These are phyloP conservation scores for Monosporascus sp. DNA, from an alignment of 2,329 filamentous ascomycete species.

Conservation along the genomic window DNA sequence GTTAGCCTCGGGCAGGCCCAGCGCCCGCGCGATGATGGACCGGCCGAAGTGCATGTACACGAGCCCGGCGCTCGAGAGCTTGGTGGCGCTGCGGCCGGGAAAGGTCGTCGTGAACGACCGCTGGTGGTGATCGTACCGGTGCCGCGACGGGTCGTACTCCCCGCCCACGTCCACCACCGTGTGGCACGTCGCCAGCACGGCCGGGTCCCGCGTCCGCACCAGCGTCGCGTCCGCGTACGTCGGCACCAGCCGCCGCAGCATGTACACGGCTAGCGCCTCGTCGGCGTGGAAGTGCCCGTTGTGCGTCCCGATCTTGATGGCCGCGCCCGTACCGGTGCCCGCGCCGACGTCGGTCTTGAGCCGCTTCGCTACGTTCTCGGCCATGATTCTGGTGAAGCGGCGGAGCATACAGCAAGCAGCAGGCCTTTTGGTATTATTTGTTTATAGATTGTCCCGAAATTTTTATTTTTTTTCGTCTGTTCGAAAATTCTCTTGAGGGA, in stretches of 20 bases:
- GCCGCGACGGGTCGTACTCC: constrained; percentile 70
- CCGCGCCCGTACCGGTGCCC: constrained; percentile 1
- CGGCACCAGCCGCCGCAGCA: constrained; percentile 77
- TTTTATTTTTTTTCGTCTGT: background rate
- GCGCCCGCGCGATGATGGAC: constrained; percentile 63
- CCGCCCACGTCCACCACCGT: constrained; percentile 98
- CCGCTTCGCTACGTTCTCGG: constrained; percentile 71
- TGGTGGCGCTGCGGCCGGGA: constrained; percentile 68
- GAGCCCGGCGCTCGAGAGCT: constrained; percentile 87
- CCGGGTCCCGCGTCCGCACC: constrained; percentile 81
- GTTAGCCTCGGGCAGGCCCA: constrained; percentile 42
- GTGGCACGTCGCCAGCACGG: constrained; percentile 73
- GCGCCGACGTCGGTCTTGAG: constrained; percentile 63
- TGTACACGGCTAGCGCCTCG: constrained; percentile 93
- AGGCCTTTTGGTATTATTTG: background rate
- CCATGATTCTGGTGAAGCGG: constrained; percentile 44
- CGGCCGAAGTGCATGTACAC: constrained; percentile 95
- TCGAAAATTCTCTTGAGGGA: background rate
- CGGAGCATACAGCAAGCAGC: constrained; percentile 35
- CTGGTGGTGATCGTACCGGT: constrained; percentile 97
- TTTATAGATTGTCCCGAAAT: background rate
- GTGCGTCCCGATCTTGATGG: constrained; percentile 80
- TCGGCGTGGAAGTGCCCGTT: constrained; percentile 99
- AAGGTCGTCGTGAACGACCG: constrained; percentile 83
- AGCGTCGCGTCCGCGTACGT: constrained; percentile 69